Evolutionary conservation across 805 yeast genomes (phyloP), one percentile per base, ranked within the genome.

Genomic region (Candida maltosa): DNA sequence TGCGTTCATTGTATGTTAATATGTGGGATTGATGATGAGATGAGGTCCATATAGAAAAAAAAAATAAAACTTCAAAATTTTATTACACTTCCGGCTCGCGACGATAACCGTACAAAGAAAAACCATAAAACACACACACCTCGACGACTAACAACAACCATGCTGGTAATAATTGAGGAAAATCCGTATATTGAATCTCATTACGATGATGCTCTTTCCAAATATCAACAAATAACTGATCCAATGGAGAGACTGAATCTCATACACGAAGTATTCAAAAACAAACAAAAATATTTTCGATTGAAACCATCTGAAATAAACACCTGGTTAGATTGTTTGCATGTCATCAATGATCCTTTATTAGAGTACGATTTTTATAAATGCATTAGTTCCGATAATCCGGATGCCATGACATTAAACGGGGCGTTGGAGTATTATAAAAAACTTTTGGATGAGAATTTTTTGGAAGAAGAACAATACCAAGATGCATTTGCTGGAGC

Each of bases 1-100:
- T 26, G 95, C 78, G 57, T 93, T 79, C 95, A 89, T 88, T 11
- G 12, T 25, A 16, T 16, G 18, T 23, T 16, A 16, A 4, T 11
- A 14, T 16, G 23, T 7, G 10, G 16, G 8, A 18, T n/a, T n/a
- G n/a, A n/a, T n/a, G n/a, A n/a, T n/a, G n/a, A n/a, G n/a, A n/a
- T n/a, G n/a, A n/a, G n/a, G n/a, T n/a, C n/a, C n/a, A 26, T 17
- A 29, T 9, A 8, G 16, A 22, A 15, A 9, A 9, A 26, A 22
- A 23, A 6, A 27, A 27, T 11, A 34, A 34, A 28, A 15, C 22
- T 5, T 6, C 4, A 21, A 7, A 29, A 25, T 23, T 21, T 15
- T 22, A 22, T 22, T 11, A 11, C 11, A 12, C 25, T 22, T 22
- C 25, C 12, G 12, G 25, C 25, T 11, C 25, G 11, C 25, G 11